These are phyloP conservation scores for Pyrrhoderma lamaoense DNA, from an alignment of 1,284 basidiomycete species.

Conservation along the genomic window DNA sequence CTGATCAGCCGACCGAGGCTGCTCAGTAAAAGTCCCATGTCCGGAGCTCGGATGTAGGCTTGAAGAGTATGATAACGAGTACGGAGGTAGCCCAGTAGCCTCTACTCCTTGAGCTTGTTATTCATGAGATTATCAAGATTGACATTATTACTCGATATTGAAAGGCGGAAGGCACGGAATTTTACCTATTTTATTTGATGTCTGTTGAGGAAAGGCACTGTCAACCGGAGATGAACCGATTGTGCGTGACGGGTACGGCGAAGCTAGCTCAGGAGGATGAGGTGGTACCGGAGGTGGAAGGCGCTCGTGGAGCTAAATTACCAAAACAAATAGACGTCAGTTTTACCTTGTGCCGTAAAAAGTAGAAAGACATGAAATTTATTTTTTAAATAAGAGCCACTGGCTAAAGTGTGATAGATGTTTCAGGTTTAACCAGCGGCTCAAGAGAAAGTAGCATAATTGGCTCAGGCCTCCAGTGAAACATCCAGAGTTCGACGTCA, in stretches of 20 bases:
- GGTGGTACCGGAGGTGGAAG: slow-evolving; percentile 11
- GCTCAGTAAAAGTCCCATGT: no score
- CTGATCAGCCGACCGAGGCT: no score
- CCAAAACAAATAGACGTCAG: not conserved
- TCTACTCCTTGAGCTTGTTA: not conserved
- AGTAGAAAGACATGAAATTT: no score
- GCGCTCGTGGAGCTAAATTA: not conserved
- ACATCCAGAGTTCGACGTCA: not conserved
- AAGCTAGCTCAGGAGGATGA: slow-evolving; percentile 3
- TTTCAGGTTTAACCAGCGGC: no score
- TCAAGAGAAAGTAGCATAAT: no score
- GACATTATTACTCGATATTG: no score
- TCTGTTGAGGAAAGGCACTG: not conserved
- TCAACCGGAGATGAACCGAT: not conserved
- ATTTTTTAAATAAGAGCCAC: no score
- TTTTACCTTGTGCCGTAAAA: no score
- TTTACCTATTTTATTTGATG: not conserved
- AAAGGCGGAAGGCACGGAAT: not conserved
- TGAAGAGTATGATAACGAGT: slow-evolving; percentile 6
- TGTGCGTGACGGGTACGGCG: no score
- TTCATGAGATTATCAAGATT: not conserved
- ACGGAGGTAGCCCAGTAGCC: slow-evolving; percentile 6
- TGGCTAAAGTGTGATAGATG: no score
- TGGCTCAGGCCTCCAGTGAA: no score
- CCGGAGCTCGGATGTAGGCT: no score